These are phyloP conservation scores for Syncephalastrum racemosum DNA, from an alignment of 371 early-diverging fungal species.

Conservation along the genomic window DNA sequence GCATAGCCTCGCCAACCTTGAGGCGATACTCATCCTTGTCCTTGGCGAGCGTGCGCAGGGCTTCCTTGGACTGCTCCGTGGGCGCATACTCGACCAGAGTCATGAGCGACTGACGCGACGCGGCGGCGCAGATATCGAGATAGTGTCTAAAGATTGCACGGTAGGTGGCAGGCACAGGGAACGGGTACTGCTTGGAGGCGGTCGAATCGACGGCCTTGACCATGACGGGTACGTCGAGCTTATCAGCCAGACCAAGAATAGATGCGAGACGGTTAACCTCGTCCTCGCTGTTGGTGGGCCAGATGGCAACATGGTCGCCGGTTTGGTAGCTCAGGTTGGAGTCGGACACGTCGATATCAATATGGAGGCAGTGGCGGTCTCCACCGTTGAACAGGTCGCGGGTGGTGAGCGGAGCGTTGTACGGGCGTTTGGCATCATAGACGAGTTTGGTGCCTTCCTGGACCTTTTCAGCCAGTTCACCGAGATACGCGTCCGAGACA, in stretches of 20 bases:
- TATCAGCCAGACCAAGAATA: constrained; percentile 63
- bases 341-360: constrained; percentile 86
- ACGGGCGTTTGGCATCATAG: constrained; percentile 85
- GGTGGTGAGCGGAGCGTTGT: constrained; percentile 63
- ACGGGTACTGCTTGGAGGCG: constrained; percentile 74
- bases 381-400: constrained; percentile 65
- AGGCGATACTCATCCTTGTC: constrained; percentile 75
- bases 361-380: constrained; percentile 86
- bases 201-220: constrained; percentile 66
- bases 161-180: constrained; percentile 87
- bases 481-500: constrained; percentile 47
- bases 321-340: constrained; percentile 83
- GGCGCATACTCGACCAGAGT: constrained; percentile 62
- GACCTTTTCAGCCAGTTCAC: constrained; percentile 58
- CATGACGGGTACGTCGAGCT: constrained; percentile 64
- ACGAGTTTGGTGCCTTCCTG: constrained; percentile 31
- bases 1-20: constrained; percentile 62
- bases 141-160: constrained; percentile 88
- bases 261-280: constrained; percentile 71
- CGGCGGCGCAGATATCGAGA: constrained; percentile 78
- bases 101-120: constrained; percentile 64
- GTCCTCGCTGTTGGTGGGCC: constrained; percentile 81
- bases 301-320: constrained; percentile 95
- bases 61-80: constrained; percentile 54
- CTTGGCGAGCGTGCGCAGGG: constrained; percentile 56